Percentiles rank a stretch among this genome's conserved stretches.
phyloP scores from a whole-genome alignment of 169 alveolate species.

The Plasmodium falciparum region DNA sequence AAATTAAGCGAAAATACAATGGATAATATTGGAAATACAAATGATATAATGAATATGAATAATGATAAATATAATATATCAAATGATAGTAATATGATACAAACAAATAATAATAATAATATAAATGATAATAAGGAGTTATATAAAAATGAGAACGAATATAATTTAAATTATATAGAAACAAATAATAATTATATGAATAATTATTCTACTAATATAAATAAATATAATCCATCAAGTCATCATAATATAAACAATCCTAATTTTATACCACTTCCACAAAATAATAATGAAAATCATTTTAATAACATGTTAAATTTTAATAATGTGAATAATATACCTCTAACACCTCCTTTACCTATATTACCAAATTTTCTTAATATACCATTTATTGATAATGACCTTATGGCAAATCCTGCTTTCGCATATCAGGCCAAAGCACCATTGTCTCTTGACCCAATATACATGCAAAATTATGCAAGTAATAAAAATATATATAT shows the following conservation, averaged over 20 bases:
- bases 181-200: slow-evolving; percentile 9
- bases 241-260: slow-evolving; percentile 56
- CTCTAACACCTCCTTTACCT: slow-evolving; percentile 43
- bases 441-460: slow-evolving; percentile 33
- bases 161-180: background rate
- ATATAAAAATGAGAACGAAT: background rate
- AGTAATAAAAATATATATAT: slow-evolving; percentile 19
- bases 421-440: slow-evolving; percentile 23
- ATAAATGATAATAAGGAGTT: background rate
- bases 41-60: too few relatives aligned
- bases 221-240: slow-evolving; percentile 33
- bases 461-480: slow-evolving; percentile 42
- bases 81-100: background rate
- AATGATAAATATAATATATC: background rate
- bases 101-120: slow-evolving; percentile 4
- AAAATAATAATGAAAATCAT: slow-evolving; percentile 21
- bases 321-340: slow-evolving; percentile 34
- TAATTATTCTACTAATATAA: slow-evolving; percentile 4
- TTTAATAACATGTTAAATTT: slow-evolving; percentile 29
- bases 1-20: slow-evolving; percentile 17
- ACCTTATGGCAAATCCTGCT: slow-evolving; percentile 9
- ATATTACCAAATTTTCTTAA: slow-evolving; percentile 66
- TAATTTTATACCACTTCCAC: slow-evolving; percentile 47
- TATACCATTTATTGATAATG: slow-evolving; percentile 57
- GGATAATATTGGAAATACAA: background rate